These are phyloP conservation scores for Teunomyces panamensis DNA, from an alignment of 805 yeast species.

Conservation along the genomic window DNA sequence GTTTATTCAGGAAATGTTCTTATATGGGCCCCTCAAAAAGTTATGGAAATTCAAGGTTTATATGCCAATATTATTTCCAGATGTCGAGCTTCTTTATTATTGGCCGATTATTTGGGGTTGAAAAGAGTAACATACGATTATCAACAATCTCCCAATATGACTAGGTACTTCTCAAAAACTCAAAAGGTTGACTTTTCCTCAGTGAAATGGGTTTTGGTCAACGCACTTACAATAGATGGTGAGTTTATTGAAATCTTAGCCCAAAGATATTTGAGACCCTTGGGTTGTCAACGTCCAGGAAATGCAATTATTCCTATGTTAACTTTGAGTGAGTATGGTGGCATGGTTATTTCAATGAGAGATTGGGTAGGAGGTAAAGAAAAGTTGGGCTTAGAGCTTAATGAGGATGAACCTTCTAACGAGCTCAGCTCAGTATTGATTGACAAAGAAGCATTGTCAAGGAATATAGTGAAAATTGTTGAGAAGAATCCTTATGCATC, in stretches of 20 bases:
- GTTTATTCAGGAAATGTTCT: slow-evolving; percentile 81
- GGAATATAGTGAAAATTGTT: slow-evolving; percentile 67
- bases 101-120: slow-evolving; percentile 84
- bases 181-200: slow-evolving; percentile 73
- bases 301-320: slow-evolving; percentile 84
- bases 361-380: slow-evolving; percentile 84
- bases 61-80: slow-evolving; percentile 78
- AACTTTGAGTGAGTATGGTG: slow-evolving; percentile 91
- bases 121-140: slow-evolving; percentile 91
- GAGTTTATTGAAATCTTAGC: slow-evolving; percentile 88
- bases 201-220: slow-evolving; percentile 86
- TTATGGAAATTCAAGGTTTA: slow-evolving; percentile 78
- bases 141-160: slow-evolving; percentile 81
- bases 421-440: slow-evolving; percentile 65
- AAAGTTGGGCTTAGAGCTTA: slow-evolving; percentile 47
- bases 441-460: slow-evolving; percentile 68
- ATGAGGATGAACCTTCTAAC: slow-evolving; percentile 27
- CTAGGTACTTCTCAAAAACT: slow-evolving; percentile 75
- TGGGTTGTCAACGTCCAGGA: slow-evolving; percentile 77
- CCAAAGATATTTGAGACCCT: slow-evolving; percentile 84
- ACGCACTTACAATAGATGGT: slow-evolving; percentile 85
- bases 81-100: slow-evolving; percentile 65
- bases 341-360: slow-evolving; percentile 86
- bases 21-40: slow-evolving; percentile 72
- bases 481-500: slow-evolving; percentile 53